These are phyloP conservation scores for Epicoccum sorghinum DNA, from an alignment of 2,329 filamentous ascomycete species.

Conservation along the genomic window DNA sequence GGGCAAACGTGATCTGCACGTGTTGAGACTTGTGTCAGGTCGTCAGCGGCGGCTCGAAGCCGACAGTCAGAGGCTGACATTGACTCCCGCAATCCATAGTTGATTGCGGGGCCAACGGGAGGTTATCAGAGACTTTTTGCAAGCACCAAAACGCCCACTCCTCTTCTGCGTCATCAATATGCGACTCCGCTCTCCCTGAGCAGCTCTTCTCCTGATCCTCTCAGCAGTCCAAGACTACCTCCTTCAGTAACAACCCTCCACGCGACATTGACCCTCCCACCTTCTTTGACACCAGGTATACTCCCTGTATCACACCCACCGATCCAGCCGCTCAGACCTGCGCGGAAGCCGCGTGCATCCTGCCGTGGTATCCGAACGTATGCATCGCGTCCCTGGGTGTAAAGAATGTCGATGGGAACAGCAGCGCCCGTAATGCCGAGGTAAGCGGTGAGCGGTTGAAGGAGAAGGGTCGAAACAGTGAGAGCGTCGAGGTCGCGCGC, in stretches of 20 bases:
- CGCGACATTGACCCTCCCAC: conserved; percentile 27
- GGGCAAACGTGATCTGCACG: no score
- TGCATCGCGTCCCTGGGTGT: conserved; percentile 38
- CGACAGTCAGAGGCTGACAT: no score
- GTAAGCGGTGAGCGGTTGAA: conserved; percentile 68
- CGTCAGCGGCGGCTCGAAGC: no score
- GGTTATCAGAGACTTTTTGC: no score
- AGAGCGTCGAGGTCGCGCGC: conserved; percentile 61
- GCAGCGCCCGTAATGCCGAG: conserved; percentile 71
- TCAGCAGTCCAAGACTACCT: conserved; percentile 17
- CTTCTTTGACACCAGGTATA: conserved; percentile 23
- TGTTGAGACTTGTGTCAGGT: no score
- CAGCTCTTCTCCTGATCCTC: conserved; percentile 3
- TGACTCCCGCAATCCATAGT: no score
- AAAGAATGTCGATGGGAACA: conserved; percentile 73
- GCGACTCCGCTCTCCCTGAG: conserved; percentile 5
- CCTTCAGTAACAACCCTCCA: conserved; percentile 36
- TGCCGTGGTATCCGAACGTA: conserved; percentile 35
- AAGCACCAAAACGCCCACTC: no score
- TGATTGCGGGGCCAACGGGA: no score
- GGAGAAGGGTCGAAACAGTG: conserved; percentile 67
- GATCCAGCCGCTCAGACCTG: conserved; percentile 34
- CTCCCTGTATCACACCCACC: conserved; percentile 30
- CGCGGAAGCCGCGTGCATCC: conserved; percentile 33
- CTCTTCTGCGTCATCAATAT: background rate